Conservation (phyloP, 169 alveolate genomes). For the Cytauxzoon felis region DNA sequence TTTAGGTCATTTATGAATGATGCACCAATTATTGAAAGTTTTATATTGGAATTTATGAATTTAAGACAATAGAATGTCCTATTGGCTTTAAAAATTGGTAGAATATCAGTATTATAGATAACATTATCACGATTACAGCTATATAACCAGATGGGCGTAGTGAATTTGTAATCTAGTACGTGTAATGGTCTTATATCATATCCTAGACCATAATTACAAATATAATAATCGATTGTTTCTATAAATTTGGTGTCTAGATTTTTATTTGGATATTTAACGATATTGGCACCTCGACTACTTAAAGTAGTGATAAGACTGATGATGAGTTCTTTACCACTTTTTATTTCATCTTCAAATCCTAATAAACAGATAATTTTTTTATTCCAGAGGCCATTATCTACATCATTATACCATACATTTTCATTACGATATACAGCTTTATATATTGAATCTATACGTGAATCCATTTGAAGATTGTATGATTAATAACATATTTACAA, state of each 20-base stretch:
- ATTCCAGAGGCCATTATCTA: conserved; percentile 36
- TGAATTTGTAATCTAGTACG: conserved; percentile 34
- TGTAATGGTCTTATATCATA: conserved; percentile 14
- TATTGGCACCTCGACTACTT: conserved; percentile 38
- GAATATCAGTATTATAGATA: conserved; percentile 16
- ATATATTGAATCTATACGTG: conserved; percentile 15
- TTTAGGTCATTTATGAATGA: background rate
- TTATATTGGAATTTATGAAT: conserved; percentile 23
- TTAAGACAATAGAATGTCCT: conserved; percentile 27
- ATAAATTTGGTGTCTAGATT: conserved; percentile 17
- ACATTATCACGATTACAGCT: conserved; percentile 35
- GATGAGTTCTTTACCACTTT: conserved; percentile 36
- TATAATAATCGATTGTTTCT: conserved; percentile 14
- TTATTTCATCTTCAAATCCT: conserved; percentile 50
- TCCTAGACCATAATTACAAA: conserved; percentile 59
- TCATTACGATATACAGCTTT: conserved; percentile 13
- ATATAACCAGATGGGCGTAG: conserved; percentile 61
- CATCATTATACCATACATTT: conserved; percentile 25
- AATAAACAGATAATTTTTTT: conserved; percentile 33
- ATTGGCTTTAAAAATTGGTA: conserved; percentile 52
- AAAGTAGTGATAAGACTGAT: conserved; percentile 23
- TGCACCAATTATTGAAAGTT: conserved; percentile 14
- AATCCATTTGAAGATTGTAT: conserved; percentile 25
- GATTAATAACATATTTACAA: background rate
- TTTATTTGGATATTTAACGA: conserved; percentile 39